Percentiles rank a stretch among this genome's conserved stretches.
phyloP scores from a whole-genome alignment of 2,329 filamentous ascomycete species.

The Phyllosticta citrichinensis region DNA sequence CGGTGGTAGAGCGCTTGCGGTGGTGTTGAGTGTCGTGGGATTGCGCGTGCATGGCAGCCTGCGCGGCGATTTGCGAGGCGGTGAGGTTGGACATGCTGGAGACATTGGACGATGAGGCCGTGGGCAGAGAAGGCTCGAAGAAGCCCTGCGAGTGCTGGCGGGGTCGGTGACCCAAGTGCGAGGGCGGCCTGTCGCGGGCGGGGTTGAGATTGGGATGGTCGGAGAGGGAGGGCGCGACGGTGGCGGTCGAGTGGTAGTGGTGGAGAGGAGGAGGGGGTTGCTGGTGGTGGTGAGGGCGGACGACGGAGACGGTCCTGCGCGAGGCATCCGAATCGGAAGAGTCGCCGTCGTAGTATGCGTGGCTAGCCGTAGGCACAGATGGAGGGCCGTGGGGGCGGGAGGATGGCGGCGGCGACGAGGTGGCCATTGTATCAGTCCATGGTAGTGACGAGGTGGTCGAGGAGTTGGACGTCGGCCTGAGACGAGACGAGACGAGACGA shows the following conservation, averaged over 20 bases:
- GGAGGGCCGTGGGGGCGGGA: not conserved
- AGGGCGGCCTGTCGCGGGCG: conserved; percentile 34
- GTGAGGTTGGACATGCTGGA: conserved; percentile 40
- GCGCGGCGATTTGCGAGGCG: conserved; percentile 72
- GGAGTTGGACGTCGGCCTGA: not conserved
- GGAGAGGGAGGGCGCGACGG: conserved; percentile 12
- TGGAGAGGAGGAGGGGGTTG: conserved; percentile 25
- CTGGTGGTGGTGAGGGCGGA: conserved; percentile 22
- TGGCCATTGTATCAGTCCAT: conserved; percentile 7
- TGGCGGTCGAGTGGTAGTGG: conserved; percentile 15
- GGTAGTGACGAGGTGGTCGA: not conserved
- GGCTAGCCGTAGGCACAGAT: not conserved
- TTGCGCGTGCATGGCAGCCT: conserved; percentile 59
- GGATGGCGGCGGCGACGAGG: conserved; percentile 1
- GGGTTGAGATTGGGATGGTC: conserved; percentile 28
- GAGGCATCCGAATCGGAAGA: conserved; percentile 28
- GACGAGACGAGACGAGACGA: not conserved
- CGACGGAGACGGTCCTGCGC: conserved; percentile 23
- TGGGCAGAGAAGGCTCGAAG: conserved; percentile 65
- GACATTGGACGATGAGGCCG: conserved; percentile 47
- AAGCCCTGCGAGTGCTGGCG: conserved; percentile 66
- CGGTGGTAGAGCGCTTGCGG: conserved; percentile 65
- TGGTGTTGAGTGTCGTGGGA: conserved; percentile 41
- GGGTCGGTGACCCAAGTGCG: conserved; percentile 43
- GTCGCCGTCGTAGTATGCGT: conserved; percentile 11